Evolutionary conservation across 495 filamentous ascomycete genomes (phyloP), one percentile per base, ranked within the genome.

Genomic region (Aspergillus asperescens): DNA sequence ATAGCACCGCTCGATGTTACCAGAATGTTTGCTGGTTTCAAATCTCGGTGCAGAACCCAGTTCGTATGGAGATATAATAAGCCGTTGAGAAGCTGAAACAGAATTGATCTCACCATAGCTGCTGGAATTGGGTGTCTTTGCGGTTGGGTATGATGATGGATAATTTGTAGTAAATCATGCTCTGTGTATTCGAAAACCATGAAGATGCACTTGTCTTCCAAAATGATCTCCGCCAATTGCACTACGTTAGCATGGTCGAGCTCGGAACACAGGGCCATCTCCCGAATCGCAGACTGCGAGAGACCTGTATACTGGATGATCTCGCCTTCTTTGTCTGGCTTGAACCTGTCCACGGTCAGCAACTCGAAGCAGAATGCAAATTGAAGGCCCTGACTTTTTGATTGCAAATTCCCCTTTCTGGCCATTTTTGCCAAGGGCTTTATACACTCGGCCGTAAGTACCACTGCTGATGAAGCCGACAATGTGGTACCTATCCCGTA

Each of bases 161-260:
- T 96, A 55, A 99, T 97, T 68, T 97, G 94, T 7, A 99, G 77
- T 35, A 99, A 76, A 65, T 99, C 93, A 69, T 87, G 93, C 69
- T 99, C 93, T 57, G 91, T 92, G 64, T 96, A 99, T 69, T 97
- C 93, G 62, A 99, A 99, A 16, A 99, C 91, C 89, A 99, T 99
- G 70, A 90, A 97, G 62, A 99, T 99, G 74, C 90, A 96, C 72
- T 96, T 97, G 69, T 95, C 90, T 70, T 99, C 90, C 12, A 99
- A 76, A 62, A 97, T 96, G 61, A 96, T 99, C 68, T 99, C 93
- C 57, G 92, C 81, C 24, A 96, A 78, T 52, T 86, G 81, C 62
- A 99, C 92, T 38, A 99, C 85, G 63, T 97, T 96, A 46, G 80
- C 74, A 67, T 99, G 91, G 18, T 80, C 82, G 9, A 97, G 80